Evolutionary conservation across 768 basidiomycete species (phyloP).

Genomic region (Piloderma croceum): DNA sequence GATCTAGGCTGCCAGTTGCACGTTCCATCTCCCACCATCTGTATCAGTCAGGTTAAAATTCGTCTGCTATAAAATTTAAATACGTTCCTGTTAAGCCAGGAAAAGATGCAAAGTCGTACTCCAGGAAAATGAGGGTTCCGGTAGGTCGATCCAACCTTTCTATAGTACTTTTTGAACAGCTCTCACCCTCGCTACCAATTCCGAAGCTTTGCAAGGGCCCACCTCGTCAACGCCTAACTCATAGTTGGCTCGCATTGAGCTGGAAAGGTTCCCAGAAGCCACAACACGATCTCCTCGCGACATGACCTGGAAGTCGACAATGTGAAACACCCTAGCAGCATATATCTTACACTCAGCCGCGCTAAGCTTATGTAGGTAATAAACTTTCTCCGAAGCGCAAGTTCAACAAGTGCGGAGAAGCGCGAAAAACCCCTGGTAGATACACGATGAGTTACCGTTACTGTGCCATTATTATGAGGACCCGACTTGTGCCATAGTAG

Average conservation of each 20-base stretch:
- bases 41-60: conserved; percentile 6
- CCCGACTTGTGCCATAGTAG: too few species aligned
- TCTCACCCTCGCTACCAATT: background rate
- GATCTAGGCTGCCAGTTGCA: conserved; percentile 11
- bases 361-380: too few species aligned
- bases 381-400: too few species aligned
- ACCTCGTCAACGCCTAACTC: conserved; percentile 58
- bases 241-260: conserved; percentile 50
- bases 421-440: too few species aligned
- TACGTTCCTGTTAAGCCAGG: conserved; percentile 47
- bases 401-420: too few species aligned
- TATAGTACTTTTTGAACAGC: conserved; percentile 45
- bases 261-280: too few species aligned
- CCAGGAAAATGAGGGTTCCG: conserved; percentile 72
- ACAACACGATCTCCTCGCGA: too few species aligned
- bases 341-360: too few species aligned
- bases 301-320: too few species aligned
- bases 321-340: too few species aligned
- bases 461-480: too few species aligned
- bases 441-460: too few species aligned
- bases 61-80: background rate
- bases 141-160: conserved; percentile 60
- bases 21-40: conserved; percentile 37
- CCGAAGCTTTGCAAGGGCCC: conserved; percentile 11
- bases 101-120: conserved; percentile 47